Percentiles rank a stretch among this genome's conserved stretches.
phyloP scores from a whole-genome alignment of 352 stramenopile species.

The Pythium scleroteichum region DNA sequence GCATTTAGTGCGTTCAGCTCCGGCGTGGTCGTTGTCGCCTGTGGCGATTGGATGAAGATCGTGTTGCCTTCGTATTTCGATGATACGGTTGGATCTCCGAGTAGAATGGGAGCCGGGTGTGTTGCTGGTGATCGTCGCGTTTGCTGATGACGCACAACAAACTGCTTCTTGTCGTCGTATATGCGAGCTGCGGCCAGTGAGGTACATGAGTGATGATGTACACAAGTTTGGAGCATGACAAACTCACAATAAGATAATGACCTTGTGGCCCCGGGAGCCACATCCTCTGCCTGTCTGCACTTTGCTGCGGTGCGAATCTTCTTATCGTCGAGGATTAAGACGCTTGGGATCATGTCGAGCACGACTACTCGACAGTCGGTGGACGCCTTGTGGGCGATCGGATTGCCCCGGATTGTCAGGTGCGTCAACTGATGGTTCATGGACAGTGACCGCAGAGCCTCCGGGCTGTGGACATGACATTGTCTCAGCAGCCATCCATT shows the following conservation, averaged over 20 bases:
- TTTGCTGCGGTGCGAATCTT: slow-evolving; percentile 60
- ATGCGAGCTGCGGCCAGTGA: slow-evolving; percentile 44
- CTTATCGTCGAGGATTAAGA: slow-evolving; percentile 77
- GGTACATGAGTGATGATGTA: neutral
- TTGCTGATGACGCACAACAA: slow-evolving; percentile 61
- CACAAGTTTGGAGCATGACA: neutral
- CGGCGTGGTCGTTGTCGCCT: slow-evolving; percentile 31
- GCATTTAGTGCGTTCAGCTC: slow-evolving; percentile 25
- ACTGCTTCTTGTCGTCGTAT: slow-evolving; percentile 84
- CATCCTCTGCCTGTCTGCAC: slow-evolving; percentile 30
- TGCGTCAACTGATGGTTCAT: slow-evolving; percentile 74
- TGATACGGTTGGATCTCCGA: slow-evolving; percentile 31
- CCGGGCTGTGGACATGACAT: slow-evolving; percentile 34
- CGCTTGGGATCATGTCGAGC: slow-evolving; percentile 71
- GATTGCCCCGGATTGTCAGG: slow-evolving; percentile 65
- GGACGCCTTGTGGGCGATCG: slow-evolving; percentile 49
- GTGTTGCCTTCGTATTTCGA: slow-evolving; percentile 52
- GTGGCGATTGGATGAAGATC: slow-evolving; percentile 56
- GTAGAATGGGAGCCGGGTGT: slow-evolving; percentile 35
- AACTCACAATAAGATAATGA: slow-evolving; percentile 76
- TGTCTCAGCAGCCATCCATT: too few relatives aligned
- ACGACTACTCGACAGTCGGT: slow-evolving; percentile 63
- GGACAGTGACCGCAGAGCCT: slow-evolving; percentile 60
- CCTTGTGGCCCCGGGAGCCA: slow-evolving; percentile 36
- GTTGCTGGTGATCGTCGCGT: slow-evolving; percentile 41